Conservation (phyloP, 2,329 filamentous ascomycete genomes). For the Sordariomycetes sp. region DNA sequence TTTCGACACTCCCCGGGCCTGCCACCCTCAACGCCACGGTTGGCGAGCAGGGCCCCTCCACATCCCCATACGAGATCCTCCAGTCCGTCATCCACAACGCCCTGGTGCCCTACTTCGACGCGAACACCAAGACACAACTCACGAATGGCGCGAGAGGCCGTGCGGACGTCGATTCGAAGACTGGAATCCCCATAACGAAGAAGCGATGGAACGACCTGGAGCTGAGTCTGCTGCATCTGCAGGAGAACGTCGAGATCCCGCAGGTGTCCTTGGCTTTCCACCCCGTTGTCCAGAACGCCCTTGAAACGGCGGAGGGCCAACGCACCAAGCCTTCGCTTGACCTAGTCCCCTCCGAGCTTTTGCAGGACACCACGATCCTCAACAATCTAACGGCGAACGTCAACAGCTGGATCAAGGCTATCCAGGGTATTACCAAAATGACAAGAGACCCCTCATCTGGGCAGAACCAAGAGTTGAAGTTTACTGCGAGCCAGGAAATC, state of each 20-base stretch:
- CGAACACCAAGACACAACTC: constrained; percentile 73
- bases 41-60: constrained; percentile 58
- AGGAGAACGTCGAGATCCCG: constrained; percentile 97
- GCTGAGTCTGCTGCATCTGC: constrained; percentile 78
- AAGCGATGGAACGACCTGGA: constrained; percentile 94
- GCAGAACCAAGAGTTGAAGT: constrained; percentile 38
- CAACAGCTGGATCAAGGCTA: constrained; percentile 98
- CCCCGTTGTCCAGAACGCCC: constrained; percentile 73
- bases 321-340: constrained; percentile 65
- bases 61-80: constrained; percentile 84
- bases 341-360: constrained; percentile 61
- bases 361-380: constrained; percentile 83
- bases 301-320: constrained; percentile 64
- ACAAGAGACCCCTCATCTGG: constrained; percentile 66
- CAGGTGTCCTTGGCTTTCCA: constrained; percentile 82
- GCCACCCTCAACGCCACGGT: constrained; percentile 57
- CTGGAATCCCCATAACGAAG: constrained; percentile 92
- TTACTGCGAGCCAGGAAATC: constrained; percentile 88
- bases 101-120: constrained; percentile 93
- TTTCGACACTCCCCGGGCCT: constrained; percentile 82
- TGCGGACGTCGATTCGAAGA: constrained; percentile 81
- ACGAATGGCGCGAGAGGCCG: constrained; percentile 57
- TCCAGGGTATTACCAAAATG: constrained; percentile 92
- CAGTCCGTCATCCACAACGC: constrained; percentile 88
- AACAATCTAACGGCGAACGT: constrained; percentile 90